Evolutionary conservation across 2,329 filamentous ascomycete genomes (phyloP), one percentile per base, ranked within the genome.

Genomic region (Fusarium sp.): DNA sequence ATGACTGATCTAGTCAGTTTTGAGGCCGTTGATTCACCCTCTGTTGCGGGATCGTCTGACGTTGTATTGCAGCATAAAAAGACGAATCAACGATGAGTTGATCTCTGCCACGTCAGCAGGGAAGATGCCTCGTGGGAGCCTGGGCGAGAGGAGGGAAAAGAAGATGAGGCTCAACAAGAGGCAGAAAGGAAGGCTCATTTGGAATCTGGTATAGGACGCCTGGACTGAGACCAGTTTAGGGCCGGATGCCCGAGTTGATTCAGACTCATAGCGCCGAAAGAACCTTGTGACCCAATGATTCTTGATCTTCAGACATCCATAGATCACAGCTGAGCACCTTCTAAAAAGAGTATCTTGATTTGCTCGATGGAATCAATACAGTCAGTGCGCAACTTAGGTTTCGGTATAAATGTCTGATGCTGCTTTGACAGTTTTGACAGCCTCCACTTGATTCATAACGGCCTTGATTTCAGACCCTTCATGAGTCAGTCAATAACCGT

Each of bases 41-140:
- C 38, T 38, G 35, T 37, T 44, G 42, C 45, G 27, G 53, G 49
- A 70, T 67, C 59, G 41, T 56, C 59, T 72, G 70, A 75, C 73
- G 59, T 58, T 35, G 58, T 41, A 54, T 59, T 58, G 65, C 65
- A 70, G 50, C 20, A 27, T 55, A n/a, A 12, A 18, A 45, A 56
- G n/a, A 48, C 58, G 45, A 70, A 64, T 59, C 46, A 60, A 44
- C 42, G 20, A 42, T 14, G 30, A n/a, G 8, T 44, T 58, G 26
- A 54, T 41, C 18, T 33, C 37, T 59, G 73, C 69, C 73, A 74
- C 69, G 73, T 75, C 71, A 73, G 71, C 71, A 62, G 50, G 32
- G 26, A 49, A 61, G 38, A 62, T 67, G 67, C 52, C 66, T 63
- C n/a, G 40, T 6, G 50, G 33, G 41, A 70, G 56, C 48, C 69